Conservation (phyloP, 2,329 filamentous ascomycete genomes). For the Cordyceps cateniannulata region DNA sequence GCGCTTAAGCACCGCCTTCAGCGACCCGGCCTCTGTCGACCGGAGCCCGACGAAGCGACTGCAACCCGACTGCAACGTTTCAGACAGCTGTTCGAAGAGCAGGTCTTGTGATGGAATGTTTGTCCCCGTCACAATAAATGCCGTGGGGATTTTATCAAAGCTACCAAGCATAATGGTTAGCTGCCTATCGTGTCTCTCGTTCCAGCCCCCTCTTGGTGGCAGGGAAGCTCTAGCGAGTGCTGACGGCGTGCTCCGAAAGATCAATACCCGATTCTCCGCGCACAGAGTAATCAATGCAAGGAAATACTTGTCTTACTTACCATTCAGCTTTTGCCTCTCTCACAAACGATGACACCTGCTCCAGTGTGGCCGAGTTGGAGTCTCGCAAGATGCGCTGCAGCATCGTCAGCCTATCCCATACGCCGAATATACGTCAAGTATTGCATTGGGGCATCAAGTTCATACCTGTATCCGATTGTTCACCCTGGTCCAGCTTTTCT, state of each 20-base stretch:
- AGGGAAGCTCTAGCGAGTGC: background rate
- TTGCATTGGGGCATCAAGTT: background rate
- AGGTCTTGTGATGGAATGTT: constrained; percentile 70
- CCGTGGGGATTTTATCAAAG: constrained; percentile 54
- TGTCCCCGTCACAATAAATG: constrained; percentile 70
- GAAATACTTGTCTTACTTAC: constrained; percentile 19
- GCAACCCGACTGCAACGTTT: constrained; percentile 39
- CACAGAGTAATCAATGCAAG: background rate
- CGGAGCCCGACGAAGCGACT: constrained; percentile 60
- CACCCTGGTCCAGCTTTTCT: constrained; percentile 57
- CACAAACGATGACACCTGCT: constrained; percentile 53
- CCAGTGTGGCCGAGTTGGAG: constrained; percentile 54
- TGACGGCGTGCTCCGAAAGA: background rate
- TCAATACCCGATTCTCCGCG: background rate
- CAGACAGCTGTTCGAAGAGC: constrained; percentile 64
- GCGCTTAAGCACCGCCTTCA: constrained; percentile 67
- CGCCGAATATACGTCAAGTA: background rate
- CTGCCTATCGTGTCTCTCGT: constrained; percentile 2
- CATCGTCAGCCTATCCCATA: background rate
- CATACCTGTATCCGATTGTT: constrained; percentile 53
- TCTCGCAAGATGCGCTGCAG: constrained; percentile 48
- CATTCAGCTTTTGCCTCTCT: constrained; percentile 28
- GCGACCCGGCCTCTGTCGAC: constrained; percentile 64
- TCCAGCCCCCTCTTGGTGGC: background rate
- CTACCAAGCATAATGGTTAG: constrained; percentile 20